Evolutionary conservation across 768 basidiomycete species (phyloP).

Genomic region (Porpolomopsis calyptriformis): DNA sequence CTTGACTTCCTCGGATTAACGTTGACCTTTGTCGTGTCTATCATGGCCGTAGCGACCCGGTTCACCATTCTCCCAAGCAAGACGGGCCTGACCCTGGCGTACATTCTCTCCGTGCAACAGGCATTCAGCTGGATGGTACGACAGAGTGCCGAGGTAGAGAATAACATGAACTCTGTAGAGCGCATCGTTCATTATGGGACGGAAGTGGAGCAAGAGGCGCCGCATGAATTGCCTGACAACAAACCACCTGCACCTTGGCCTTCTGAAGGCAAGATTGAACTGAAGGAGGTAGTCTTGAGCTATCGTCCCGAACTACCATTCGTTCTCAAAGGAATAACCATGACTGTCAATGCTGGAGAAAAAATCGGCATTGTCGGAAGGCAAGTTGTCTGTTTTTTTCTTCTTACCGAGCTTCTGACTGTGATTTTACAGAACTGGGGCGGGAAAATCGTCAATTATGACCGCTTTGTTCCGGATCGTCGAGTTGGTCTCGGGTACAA

Average conservation of each 20-base stretch:
- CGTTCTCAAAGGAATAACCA: constrained; percentile 73
- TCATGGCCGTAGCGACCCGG: constrained; percentile 67
- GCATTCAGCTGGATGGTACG: constrained; percentile 70
- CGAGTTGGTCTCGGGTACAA: constrained; percentile 65
- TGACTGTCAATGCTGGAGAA: constrained; percentile 65
- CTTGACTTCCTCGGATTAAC: constrained; percentile 74
- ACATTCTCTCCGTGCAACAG: constrained; percentile 73
- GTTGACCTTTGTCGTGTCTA: constrained; percentile 66
- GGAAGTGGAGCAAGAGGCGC: constrained; percentile 73
- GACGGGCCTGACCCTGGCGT: constrained; percentile 68
- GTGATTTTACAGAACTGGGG: constrained; percentile 50
- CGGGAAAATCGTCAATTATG: constrained; percentile 87
- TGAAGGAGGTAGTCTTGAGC: constrained; percentile 65
- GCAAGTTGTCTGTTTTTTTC: constrained; percentile 12
- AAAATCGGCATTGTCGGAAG: constrained; percentile 87
- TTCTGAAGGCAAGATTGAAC: constrained; percentile 53
- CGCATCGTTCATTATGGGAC: constrained; percentile 75
- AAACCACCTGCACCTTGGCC: constrained; percentile 68
- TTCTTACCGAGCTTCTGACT: constrained; percentile 2
- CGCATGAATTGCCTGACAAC: constrained; percentile 50
- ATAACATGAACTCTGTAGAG: constrained; percentile 88
- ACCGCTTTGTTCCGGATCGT: constrained; percentile 79
- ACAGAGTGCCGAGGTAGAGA: constrained; percentile 79
- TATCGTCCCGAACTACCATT: constrained; percentile 84
- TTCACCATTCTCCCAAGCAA: constrained; percentile 70